Percentiles rank a stretch among this genome's conserved stretches.
Conservation (phyloP, 257 asterid genomes). For the Ballota nigra region DNA sequence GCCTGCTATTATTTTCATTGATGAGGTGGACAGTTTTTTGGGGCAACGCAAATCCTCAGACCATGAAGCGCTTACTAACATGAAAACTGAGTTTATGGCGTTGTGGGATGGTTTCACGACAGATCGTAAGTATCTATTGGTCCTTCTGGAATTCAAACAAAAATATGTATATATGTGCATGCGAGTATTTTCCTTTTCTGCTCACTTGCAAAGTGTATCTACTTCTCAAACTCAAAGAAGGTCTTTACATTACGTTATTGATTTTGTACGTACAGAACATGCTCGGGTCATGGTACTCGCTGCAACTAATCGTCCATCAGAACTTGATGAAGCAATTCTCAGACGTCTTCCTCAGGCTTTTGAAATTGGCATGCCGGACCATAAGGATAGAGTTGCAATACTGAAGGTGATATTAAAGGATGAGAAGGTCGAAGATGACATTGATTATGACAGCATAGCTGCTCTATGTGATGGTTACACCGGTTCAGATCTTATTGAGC, state of each 20-base stretch:
- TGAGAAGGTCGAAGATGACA: conserved; percentile 55
- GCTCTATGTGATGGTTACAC: conserved; percentile 73
- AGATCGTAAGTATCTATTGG: conserved; percentile 57
- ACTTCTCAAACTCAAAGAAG: not conserved
- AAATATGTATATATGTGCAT: too few species aligned
- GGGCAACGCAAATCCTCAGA: conserved; percentile 83
- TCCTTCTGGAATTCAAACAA: not conserved
- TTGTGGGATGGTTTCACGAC: conserved; percentile 98
- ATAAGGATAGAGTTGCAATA: conserved; percentile 63
- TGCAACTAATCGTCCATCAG: conserved; percentile 95
- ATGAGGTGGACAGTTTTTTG: conserved; percentile 94
- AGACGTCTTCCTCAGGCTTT: conserved; percentile 91
- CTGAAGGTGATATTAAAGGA: conserved; percentile 75
- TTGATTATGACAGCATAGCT: conserved; percentile 66
- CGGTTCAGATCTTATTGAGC: conserved; percentile 85
- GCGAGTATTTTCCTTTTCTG: not conserved
- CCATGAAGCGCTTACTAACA: conserved; percentile 76
- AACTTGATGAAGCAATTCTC: conserved; percentile 93
- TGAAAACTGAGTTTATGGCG: conserved; percentile 97
- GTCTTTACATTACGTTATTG: conserved; percentile 11
- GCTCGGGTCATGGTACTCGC: conserved; percentile 92
- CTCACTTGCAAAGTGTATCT: not conserved
- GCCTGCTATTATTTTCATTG: conserved; percentile 92
- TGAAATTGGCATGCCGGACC: conserved; percentile 76
- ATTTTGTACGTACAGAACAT: conserved; percentile 41